Evolutionary conservation across 208 protist species (phyloP).

Genomic region (Trypanosoma grayi): DNA sequence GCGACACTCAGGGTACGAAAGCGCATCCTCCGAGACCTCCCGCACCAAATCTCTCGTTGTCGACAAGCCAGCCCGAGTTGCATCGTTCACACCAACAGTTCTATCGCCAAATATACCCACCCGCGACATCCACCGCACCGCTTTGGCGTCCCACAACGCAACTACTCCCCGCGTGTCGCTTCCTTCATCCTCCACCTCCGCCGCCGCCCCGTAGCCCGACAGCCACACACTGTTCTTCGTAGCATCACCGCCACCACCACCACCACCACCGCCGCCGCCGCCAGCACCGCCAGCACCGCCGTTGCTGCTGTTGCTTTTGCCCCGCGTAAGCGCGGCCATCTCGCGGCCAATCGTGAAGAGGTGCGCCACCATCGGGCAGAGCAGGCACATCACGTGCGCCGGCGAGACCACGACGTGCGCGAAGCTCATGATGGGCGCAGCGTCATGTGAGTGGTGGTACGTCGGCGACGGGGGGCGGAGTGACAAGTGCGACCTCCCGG

Average conservation of each 20-base stretch:
- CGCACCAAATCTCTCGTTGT: conserved; percentile 8
- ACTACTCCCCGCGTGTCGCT: too few relatives aligned
- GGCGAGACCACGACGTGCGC: conserved; percentile 24
- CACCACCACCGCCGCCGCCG: not conserved
- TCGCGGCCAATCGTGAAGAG: conserved; percentile 42
- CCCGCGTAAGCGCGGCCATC: conserved; percentile 1
- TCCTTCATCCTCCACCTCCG: too few relatives aligned
- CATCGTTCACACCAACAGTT: not conserved
- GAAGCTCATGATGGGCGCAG: conserved; percentile 11
- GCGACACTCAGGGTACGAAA: conserved; percentile 69
- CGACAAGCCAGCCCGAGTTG: not conserved
- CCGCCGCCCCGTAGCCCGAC: not conserved
- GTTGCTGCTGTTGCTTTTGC: not conserved
- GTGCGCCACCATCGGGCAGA: conserved; percentile 61
- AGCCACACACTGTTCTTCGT: not conserved
- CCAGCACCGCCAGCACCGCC: not conserved
- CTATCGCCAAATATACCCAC: not conserved
- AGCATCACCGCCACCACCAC: too few relatives aligned
- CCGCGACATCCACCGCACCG: conserved; percentile 18
- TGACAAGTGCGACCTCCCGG: conserved; percentile 5
- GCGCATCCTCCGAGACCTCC: conserved; percentile 24
- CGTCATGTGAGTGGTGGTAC: not conserved
- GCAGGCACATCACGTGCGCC: conserved; percentile 63
- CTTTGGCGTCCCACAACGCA: conserved; percentile 34
- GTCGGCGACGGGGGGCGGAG: not conserved